A percentile compares a stretch with the other conserved stretches of the same genome.
phyloP scores from a whole-genome alignment of 1,139 yeast species.

The Yamadazyma atlantica region DNA sequence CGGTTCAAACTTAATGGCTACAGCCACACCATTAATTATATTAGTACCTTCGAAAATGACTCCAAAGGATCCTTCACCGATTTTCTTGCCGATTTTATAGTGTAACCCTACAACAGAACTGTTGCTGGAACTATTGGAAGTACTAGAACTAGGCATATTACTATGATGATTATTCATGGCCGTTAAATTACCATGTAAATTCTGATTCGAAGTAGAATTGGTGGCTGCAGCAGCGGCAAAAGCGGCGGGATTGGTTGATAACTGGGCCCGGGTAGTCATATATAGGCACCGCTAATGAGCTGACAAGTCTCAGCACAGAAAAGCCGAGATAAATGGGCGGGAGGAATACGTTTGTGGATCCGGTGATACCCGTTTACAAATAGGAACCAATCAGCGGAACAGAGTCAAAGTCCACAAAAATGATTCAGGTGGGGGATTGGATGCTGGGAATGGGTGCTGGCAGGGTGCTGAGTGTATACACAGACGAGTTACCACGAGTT shows the following conservation, averaged over 20 bases:
- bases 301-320: neutral
- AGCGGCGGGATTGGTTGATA: conserved; percentile 35
- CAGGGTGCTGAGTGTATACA: too few species aligned
- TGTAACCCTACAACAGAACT: conserved; percentile 70
- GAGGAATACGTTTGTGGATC: too few species aligned
- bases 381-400: too few species aligned
- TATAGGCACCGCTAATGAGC: neutral
- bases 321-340: too few species aligned
- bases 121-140: conserved; percentile 17
- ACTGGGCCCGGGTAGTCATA: conserved; percentile 20
- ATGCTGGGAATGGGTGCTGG: too few species aligned
- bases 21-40: conserved; percentile 70
- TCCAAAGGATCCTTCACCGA: conserved; percentile 86
- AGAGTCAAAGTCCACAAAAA: too few species aligned
- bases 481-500: too few species aligned
- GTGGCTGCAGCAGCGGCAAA: conserved; percentile 34
- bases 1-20: conserved; percentile 81
- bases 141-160: conserved; percentile 9
- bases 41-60: conserved; percentile 80
- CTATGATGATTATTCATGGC: conserved; percentile 5
- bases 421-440: too few species aligned
- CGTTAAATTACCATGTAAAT: conserved; percentile 9
- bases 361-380: too few species aligned
- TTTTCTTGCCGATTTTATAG: conserved; percentile 77
- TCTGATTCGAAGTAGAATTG: conserved; percentile 14